Percentiles rank a stretch among this genome's conserved stretches.
Conservation (phyloP, 345 rosid species). For the Theobroma cacao region DNA sequence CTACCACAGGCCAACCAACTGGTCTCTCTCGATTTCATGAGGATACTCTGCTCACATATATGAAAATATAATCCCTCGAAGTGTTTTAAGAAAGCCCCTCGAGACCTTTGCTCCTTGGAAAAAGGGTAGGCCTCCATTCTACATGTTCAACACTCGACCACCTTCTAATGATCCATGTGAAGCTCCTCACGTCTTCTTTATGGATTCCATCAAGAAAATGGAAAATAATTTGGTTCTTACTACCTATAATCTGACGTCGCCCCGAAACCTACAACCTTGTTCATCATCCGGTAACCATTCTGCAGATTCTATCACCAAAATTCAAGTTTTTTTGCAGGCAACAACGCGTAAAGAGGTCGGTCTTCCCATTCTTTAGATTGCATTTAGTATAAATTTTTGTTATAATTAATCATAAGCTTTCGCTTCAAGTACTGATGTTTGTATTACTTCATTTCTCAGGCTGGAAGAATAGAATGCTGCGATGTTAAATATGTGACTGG, state of each 20-base stretch:
- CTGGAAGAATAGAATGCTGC: constrained; percentile 56
- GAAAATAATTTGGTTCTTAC: constrained; percentile 31
- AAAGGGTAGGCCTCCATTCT: constrained; percentile 3
- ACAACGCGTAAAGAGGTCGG: constrained; percentile 36
- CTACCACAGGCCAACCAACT: constrained; percentile 41
- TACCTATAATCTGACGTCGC: constrained; percentile 26
- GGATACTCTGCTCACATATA: constrained; percentile 56
- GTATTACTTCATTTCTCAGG: constrained; percentile 26
- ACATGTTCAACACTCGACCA: not conserved
- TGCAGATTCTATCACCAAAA: constrained; percentile 34
- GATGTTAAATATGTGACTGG: constrained; percentile 34
- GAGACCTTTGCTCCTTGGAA: constrained; percentile 35
- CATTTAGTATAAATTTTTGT: not conserved
- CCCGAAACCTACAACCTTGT: constrained; percentile 35
- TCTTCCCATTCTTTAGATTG: not conserved
- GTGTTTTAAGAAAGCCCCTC: constrained; percentile 38
- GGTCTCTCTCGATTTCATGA: constrained; percentile 63
- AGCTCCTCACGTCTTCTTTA: not conserved
- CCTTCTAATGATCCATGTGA: not conserved
- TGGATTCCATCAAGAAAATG: constrained; percentile 18
- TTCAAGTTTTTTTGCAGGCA: constrained; percentile 40
- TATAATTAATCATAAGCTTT: not conserved
- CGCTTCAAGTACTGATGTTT: not conserved
- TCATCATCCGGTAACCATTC: constrained; percentile 40
- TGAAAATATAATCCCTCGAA: constrained; percentile 44